Conservation (phyloP, 805 yeast species). For the Pichia cephalocereana region DNA sequence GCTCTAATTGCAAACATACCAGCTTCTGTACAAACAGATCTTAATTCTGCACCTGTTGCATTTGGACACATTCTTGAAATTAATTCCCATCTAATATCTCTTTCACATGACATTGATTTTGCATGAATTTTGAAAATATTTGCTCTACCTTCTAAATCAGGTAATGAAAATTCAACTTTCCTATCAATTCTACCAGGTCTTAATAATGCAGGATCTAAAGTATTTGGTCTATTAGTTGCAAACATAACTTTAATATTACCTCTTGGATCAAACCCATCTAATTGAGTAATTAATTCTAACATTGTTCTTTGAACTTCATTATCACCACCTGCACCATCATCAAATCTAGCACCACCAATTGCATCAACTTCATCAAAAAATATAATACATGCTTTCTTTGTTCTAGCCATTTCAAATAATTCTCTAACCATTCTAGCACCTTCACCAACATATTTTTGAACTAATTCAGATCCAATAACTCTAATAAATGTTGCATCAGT, state of each 20-base stretch:
- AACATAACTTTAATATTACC: constrained; percentile 99
- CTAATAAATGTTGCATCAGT: constrained; percentile 98
- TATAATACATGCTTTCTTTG: constrained; percentile 95
- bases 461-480: constrained; percentile 96
- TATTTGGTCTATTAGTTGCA: constrained; percentile 97
- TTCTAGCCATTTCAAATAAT: constrained; percentile 97
- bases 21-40: constrained; percentile 98
- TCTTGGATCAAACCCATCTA: constrained; percentile 98
- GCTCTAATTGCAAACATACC: constrained; percentile 99
- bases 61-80: constrained; percentile 96
- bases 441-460: constrained; percentile 98
- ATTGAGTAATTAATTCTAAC: constrained; percentile 95
- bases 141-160: constrained; percentile 96
- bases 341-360: constrained; percentile 99
- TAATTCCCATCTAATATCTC: constrained; percentile 97
- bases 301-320: constrained; percentile 98
- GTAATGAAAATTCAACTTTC: constrained; percentile 93
- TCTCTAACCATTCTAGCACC: constrained; percentile 99
- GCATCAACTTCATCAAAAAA: constrained; percentile 99
- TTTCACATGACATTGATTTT: constrained; percentile 95
- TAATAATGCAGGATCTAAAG: constrained; percentile 92
- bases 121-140: constrained; percentile 96
- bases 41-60: constrained; percentile 96
- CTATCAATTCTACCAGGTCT: constrained; percentile 99
- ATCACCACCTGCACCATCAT: constrained; percentile 99